These are phyloP conservation scores for Paspalum notatum DNA, from an alignment of 176 grass and related monocot genomes.

Conservation along the genomic window DNA sequence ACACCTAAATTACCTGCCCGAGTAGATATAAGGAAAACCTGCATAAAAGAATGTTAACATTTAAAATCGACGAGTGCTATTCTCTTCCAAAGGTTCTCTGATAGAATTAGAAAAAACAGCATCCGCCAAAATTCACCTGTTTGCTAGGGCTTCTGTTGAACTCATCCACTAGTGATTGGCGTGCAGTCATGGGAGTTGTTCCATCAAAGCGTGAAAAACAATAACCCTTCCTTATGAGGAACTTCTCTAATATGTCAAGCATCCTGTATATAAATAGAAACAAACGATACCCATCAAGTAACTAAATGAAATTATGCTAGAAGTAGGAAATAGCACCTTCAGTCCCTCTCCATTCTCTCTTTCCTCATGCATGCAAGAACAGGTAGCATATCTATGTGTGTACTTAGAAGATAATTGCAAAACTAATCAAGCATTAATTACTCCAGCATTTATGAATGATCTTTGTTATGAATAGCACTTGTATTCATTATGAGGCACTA, in stretches of 20 bases:
- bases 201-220: conserved; percentile 98
- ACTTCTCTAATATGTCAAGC: conserved; percentile 98
- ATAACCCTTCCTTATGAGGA: conserved; percentile 96
- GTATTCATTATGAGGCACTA: no score
- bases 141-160: conserved; percentile 98
- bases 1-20: conserved; percentile 92
- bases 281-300: conserved; percentile 25
- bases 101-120: conserved; percentile 24
- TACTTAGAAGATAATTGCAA: conserved; percentile 27
- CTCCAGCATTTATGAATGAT: background rate
- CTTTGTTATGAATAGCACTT: no score
- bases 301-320: conserved; percentile 29
- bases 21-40: conserved; percentile 99
- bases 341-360: background rate
- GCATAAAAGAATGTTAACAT: conserved; percentile 35
- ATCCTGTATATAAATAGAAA: conserved; percentile 67
- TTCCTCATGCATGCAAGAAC: background rate
- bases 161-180: conserved; percentile 85
- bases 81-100: conserved; percentile 22
- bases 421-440: background rate
- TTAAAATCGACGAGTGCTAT: background rate
- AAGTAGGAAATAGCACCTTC: background rate
- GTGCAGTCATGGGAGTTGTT: conserved; percentile 91
- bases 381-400: conserved; percentile 37
- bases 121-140: conserved; percentile 55